Conservation (phyloP, 225 moss, liverwort and hornwort species). For the Bryoerythrophyllum caledonicum region DNA sequence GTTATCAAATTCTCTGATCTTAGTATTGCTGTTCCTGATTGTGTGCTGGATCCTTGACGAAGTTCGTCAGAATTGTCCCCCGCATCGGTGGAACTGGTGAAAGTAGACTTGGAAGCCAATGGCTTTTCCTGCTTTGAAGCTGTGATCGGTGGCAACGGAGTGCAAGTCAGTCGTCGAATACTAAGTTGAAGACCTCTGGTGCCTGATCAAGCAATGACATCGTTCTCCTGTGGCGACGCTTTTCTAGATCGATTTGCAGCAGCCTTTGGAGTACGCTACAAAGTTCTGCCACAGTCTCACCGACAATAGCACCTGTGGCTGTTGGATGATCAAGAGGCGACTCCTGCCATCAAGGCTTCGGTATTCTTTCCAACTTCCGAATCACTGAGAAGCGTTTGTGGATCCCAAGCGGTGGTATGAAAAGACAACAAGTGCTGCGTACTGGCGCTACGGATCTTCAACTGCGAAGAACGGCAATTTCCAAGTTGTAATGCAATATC, state of each 20-base stretch:
- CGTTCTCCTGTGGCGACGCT: not conserved
- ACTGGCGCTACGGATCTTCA: conserved; percentile 1
- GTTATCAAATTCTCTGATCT: not conserved
- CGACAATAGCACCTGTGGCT: conserved; percentile 57
- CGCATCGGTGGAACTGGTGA: conserved; percentile 56
- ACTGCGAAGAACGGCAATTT: not conserved
- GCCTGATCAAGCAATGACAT: not conserved
- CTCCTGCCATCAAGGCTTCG: conserved; percentile 77
- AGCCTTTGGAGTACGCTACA: conserved; percentile 38
- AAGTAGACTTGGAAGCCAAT: conserved; percentile 67
- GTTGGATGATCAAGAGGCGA: conserved; percentile 56
- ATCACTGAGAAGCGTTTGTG: conserved; percentile 50
- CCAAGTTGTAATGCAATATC: too few species aligned
- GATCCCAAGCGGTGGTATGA: not conserved
- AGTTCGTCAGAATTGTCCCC: conserved; percentile 45
- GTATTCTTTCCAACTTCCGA: conserved; percentile 61
- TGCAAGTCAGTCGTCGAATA: conserved; percentile 57
- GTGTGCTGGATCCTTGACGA: conserved; percentile 32
- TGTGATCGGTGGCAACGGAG: conserved; percentile 83
- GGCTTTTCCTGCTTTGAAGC: conserved; percentile 91
- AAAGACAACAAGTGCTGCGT: not conserved
- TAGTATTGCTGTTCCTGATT: not conserved
- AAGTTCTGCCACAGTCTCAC: conserved; percentile 47
- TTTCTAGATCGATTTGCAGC: not conserved
- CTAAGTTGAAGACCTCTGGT: conserved; percentile 17